Conservation (phyloP, 1,284 basidiomycete genomes). For the Irpex lacteus region DNA sequence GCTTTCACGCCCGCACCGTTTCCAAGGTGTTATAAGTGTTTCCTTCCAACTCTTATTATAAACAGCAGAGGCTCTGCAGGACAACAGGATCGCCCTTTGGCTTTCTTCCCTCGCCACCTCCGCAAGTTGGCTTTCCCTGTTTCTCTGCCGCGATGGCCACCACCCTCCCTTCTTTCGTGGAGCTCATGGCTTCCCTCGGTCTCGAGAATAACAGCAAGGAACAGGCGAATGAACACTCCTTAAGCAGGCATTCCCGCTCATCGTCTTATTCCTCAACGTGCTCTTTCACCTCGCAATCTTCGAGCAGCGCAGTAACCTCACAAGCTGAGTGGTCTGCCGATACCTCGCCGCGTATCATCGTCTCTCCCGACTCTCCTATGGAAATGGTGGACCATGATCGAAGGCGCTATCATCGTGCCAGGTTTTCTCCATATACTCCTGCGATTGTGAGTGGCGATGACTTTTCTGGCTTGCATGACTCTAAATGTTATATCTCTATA, state of each 20-base stretch:
- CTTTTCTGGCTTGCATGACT: background rate
- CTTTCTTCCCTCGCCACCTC: conserved; percentile 29
- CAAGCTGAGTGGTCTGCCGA: conserved; percentile 20
- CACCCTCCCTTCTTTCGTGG: conserved; percentile 77
- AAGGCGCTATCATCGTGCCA: conserved; percentile 27
- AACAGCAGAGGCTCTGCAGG: conserved; percentile 10
- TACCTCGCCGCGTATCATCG: conserved; percentile 26
- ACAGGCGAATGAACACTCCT: conserved; percentile 19
- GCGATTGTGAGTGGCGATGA: conserved; percentile 45
- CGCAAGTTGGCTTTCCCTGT: background rate
- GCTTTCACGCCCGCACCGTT: conserved; percentile 26
- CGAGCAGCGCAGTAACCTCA: conserved; percentile 22
- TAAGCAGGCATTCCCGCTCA: conserved; percentile 28
- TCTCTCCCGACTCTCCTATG: conserved; percentile 25
- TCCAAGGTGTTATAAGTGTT: conserved; percentile 21
- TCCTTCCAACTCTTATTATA: conserved; percentile 22
- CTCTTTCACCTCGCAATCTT: conserved; percentile 27
- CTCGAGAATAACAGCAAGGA: conserved; percentile 43
- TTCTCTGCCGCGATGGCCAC: conserved; percentile 31
- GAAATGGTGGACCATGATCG: conserved; percentile 21
- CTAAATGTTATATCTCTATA: background rate
- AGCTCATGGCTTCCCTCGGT: conserved; percentile 79
- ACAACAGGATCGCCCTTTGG: conserved; percentile 23
- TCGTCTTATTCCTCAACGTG: conserved; percentile 39
- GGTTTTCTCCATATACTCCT: conserved; percentile 66